Evolutionary conservation across 2,329 filamentous ascomycete species (phyloP).

Genomic region (Decorospora gaudefroyi): DNA sequence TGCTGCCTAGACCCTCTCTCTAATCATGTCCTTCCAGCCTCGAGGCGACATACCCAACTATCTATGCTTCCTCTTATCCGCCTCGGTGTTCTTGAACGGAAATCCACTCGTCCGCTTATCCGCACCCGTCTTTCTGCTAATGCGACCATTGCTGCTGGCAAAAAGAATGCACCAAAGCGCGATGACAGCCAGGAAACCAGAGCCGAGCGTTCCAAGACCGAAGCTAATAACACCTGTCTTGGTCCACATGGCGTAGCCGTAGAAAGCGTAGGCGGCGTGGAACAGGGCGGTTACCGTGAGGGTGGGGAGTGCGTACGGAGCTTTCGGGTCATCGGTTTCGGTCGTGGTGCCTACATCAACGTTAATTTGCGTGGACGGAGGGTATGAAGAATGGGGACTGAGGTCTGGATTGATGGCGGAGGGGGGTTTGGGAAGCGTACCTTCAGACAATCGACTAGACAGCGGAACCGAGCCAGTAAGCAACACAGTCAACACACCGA

Average conservation of each 20-base stretch:
- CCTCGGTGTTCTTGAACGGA: slow-evolving; percentile 65
- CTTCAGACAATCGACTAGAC: slow-evolving; percentile 53
- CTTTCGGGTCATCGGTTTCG: slow-evolving; percentile 45
- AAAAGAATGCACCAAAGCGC: slow-evolving; percentile 69
- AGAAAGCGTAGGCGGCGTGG: slow-evolving; percentile 62
- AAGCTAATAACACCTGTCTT: slow-evolving; percentile 61
- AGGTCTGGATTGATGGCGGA: not conserved
- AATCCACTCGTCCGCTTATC: slow-evolving; percentile 70
- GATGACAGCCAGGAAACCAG: slow-evolving; percentile 61
- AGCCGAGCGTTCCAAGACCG: slow-evolving; percentile 63
- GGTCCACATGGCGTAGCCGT: slow-evolving; percentile 69
- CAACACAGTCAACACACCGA: slow-evolving; percentile 67
- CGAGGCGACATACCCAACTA: too few relatives aligned
- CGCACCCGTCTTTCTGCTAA: slow-evolving; percentile 66
- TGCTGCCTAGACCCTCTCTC: too few relatives aligned
- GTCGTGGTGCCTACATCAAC: slow-evolving; percentile 48
- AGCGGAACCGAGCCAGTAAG: slow-evolving; percentile 73
- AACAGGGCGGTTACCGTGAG: slow-evolving; percentile 68
- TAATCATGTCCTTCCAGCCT: too few relatives aligned
- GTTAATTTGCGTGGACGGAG: too few relatives aligned
- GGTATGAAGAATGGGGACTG: slow-evolving; percentile 1
- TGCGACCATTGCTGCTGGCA: slow-evolving; percentile 59
- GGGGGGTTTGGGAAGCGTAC: slow-evolving; percentile 14
- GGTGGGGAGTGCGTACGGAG: slow-evolving; percentile 63
- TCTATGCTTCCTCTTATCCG: slow-evolving; percentile 55